Evolutionary conservation across 495 filamentous ascomycete species (phyloP).

Genomic region (Margaritispora aquatica): DNA sequence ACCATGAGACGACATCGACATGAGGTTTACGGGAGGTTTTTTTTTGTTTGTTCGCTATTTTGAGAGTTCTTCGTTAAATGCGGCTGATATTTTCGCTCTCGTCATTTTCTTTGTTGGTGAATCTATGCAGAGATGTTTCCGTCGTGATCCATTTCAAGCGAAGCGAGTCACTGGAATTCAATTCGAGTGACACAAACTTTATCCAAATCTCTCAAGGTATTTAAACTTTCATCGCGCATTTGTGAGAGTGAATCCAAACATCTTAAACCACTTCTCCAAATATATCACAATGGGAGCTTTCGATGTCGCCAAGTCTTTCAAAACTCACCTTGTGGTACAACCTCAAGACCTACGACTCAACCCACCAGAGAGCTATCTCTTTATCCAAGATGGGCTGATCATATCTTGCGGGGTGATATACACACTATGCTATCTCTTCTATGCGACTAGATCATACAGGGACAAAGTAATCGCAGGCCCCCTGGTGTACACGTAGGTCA

Average conservation of each 20-base stretch:
- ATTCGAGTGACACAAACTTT: too few species aligned
- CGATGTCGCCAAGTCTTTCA: not conserved
- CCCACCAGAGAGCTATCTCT: slow-evolving; percentile 1
- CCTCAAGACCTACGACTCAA: not conserved
- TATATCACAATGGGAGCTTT: not conserved
- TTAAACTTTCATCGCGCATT: too few species aligned
- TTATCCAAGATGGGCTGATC: not conserved
- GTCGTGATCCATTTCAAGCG: not conserved
- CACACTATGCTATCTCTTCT: not conserved
- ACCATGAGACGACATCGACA: not conserved
- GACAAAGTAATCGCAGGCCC: not conserved
- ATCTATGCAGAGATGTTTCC: not conserved
- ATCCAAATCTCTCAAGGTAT: too few species aligned
- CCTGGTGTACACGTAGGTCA: not conserved
- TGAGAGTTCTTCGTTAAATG: too few species aligned
- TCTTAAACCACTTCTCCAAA: not conserved
- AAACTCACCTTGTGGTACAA: not conserved
- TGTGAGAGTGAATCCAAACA: too few species aligned
- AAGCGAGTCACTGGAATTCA: too few species aligned
- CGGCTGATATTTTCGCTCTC: too few species aligned
- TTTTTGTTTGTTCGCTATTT: too few species aligned
- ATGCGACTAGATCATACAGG: not conserved
- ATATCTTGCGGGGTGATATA: not conserved
- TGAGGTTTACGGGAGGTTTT: too few species aligned
- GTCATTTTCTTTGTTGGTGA: not conserved